Evolutionary conservation across 164 flowering plant species (phyloP).

Genomic region (Chimonanthus praecox): DNA sequence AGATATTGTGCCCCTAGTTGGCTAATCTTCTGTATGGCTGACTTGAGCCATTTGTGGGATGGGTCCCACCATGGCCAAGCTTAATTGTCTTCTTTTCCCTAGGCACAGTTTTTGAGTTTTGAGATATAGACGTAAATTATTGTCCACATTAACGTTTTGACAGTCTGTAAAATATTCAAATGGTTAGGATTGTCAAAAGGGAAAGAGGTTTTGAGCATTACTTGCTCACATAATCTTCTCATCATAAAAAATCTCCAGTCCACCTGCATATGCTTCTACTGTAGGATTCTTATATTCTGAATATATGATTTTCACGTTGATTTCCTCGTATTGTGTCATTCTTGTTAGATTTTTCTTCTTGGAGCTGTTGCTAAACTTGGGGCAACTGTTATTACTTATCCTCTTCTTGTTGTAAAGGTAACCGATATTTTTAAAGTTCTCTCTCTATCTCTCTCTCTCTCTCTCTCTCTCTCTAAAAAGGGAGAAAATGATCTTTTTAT

Average conservation of each 20-base stretch:
- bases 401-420: constrained; percentile 96
- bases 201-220: too few relatives aligned
- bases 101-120: background rate
- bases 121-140: background rate
- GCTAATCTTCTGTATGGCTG: background rate
- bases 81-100: background rate
- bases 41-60: background rate
- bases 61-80: background rate
- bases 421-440: background rate
- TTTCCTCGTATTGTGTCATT: background rate
- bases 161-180: too few relatives aligned
- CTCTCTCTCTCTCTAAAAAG: too few relatives aligned
- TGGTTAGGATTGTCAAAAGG: too few relatives aligned
- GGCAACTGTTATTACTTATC: constrained; percentile 93
- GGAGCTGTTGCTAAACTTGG: constrained; percentile 98
- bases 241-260: too few relatives aligned
- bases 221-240: too few relatives aligned
- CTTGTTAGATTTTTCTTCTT: constrained; percentile 70
- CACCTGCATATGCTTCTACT: too few relatives aligned
- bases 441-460: too few relatives aligned
- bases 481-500: too few relatives aligned
- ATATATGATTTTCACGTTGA: background rate
- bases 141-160: too few relatives aligned
- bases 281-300: too few relatives aligned
- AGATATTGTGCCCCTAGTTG: background rate